A percentile compares a stretch with the other conserved stretches of the same genome.
Evolutionary conservation across 208 protist genomes (phyloP).

Genomic region (Phytomonas francai): DNA sequence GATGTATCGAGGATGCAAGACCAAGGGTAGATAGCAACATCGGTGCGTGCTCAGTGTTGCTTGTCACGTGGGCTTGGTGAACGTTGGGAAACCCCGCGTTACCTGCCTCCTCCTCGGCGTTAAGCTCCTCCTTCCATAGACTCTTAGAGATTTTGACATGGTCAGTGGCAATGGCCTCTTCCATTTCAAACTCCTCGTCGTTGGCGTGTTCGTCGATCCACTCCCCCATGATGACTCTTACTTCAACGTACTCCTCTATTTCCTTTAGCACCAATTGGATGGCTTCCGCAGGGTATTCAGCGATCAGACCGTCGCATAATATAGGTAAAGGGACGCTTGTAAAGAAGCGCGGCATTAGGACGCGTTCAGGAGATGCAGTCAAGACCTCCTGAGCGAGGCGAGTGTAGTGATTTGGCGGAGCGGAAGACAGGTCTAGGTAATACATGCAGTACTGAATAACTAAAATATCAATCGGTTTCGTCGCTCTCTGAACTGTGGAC

Average conservation of each 20-base stretch:
- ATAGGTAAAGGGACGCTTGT: conserved; percentile 27
- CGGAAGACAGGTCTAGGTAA: conserved; percentile 42
- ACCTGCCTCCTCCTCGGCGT: conserved; percentile 7
- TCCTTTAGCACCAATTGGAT: conserved; percentile 53
- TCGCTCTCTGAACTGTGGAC: conserved; percentile 12
- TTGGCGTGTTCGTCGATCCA: conserved; percentile 22
- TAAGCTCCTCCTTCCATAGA: neutral
- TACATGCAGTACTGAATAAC: conserved; percentile 69
- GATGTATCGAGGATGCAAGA: conserved; percentile 30
- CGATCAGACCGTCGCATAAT: conserved; percentile 63
- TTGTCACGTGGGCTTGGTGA: neutral
- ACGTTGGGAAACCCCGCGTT: neutral
- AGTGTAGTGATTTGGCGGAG: conserved; percentile 47
- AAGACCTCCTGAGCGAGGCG: conserved; percentile 60
- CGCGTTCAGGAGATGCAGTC: conserved; percentile 50
- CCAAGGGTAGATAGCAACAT: conserved; percentile 11
- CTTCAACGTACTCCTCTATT: conserved; percentile 71
- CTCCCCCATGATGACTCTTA: conserved; percentile 25
- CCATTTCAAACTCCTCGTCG: conserved; percentile 18
- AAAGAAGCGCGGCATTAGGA: conserved; percentile 48
- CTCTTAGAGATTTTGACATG: neutral
- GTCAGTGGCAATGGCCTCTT: conserved; percentile 17
- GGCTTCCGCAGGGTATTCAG: conserved; percentile 62
- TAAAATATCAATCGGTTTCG: conserved; percentile 67
- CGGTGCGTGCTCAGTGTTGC: neutral